phyloP scores from a whole-genome alignment of 1,139 yeast species.

The Saccharomyces pastorianus region DNA sequence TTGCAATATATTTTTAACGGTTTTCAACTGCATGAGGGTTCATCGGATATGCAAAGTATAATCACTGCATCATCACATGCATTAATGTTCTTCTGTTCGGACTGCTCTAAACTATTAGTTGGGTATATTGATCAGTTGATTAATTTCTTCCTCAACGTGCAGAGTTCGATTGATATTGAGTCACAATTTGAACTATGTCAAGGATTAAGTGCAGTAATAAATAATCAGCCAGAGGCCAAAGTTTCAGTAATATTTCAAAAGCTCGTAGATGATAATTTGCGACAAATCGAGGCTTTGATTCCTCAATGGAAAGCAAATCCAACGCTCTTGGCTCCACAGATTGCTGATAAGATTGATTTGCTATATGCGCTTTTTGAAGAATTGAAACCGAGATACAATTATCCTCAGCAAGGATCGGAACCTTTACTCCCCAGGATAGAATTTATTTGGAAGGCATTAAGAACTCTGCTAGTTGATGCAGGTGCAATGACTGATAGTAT shows the following conservation, averaged over 20 bases:
- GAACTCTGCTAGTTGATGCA: conserved; percentile 17
- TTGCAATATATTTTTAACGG: conserved; percentile 79
- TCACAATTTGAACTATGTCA: conserved; percentile 77
- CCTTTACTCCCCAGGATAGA: conserved; percentile 26
- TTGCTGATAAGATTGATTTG: conserved; percentile 74
- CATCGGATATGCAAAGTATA: conserved; percentile 39
- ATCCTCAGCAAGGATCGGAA: conserved; percentile 27
- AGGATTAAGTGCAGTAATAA: conserved; percentile 81
- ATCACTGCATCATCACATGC: conserved; percentile 89
- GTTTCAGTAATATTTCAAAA: conserved; percentile 42
- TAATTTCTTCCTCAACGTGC: conserved; percentile 62
- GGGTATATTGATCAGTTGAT: conserved; percentile 70
- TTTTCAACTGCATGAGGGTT: conserved; percentile 38
- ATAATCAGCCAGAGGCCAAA: conserved; percentile 43
- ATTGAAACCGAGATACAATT: conserved; percentile 39
- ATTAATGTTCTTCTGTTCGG: conserved; percentile 88
- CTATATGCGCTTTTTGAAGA: conserved; percentile 63
- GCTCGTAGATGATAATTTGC: conserved; percentile 63
- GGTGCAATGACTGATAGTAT: conserved; percentile 20
- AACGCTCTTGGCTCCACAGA: conserved; percentile 35
- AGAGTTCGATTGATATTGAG: conserved; percentile 48
- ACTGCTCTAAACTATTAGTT: conserved; percentile 64
- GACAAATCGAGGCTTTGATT: conserved; percentile 35
- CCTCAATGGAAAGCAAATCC: conserved; percentile 24
- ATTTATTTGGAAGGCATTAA: conserved; percentile 22